phyloP scores from a whole-genome alignment of 306 rosid genomes.

The barrel medic (Medicago truncatula) region DNA sequence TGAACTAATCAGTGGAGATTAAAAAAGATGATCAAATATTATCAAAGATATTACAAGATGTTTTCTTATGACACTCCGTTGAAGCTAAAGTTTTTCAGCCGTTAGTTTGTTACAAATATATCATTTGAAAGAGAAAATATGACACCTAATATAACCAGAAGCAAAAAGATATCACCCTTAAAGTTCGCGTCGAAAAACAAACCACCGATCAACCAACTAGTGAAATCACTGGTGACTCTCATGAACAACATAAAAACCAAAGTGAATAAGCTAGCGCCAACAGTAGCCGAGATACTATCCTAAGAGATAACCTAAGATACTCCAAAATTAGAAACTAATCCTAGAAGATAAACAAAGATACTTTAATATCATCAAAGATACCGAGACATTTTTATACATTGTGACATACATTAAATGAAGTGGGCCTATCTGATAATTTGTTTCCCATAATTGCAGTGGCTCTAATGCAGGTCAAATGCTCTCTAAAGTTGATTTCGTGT shows the following conservation, averaged over 20 bases:
- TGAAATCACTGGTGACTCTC: not conserved
- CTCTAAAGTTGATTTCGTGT: constrained; percentile 71
- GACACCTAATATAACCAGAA: not conserved
- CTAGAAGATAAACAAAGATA: constrained; percentile 6
- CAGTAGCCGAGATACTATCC: not conserved
- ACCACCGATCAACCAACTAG: not conserved
- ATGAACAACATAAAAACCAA: not conserved
- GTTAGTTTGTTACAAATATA: not conserved
- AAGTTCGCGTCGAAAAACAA: not conserved
- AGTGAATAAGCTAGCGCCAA: not conserved
- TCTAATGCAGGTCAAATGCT: constrained; percentile 82
- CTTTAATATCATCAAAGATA: constrained; percentile 7
- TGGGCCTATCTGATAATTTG: constrained; percentile 41
- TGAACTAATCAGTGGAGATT: not conserved
- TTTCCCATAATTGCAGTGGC: constrained; percentile 64
- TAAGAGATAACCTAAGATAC: not conserved
- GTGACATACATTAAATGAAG: constrained; percentile 28
- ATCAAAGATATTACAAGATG: not conserved
- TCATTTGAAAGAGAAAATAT: not conserved
- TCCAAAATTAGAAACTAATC: not conserved
- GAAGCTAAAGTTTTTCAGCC: not conserved
- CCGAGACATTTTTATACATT: not conserved
- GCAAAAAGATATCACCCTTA: not conserved
- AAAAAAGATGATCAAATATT: not conserved
- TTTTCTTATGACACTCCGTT: not conserved